phyloP scores from a whole-genome alignment of 306 rosid genomes.

The Psophocarpus tetragonolobus region DNA sequence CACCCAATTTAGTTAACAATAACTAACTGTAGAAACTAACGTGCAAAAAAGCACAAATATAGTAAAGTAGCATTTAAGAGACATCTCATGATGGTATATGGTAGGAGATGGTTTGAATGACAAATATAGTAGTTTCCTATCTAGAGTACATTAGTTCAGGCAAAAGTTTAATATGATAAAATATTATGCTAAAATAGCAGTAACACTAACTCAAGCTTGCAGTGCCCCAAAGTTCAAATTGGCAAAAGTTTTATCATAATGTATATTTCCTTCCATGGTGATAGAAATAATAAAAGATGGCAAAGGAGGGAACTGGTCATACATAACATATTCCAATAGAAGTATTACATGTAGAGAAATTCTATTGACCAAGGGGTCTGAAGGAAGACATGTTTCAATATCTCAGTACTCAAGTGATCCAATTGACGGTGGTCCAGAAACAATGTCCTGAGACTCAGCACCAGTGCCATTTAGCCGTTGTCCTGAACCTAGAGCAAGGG shows the following conservation, averaged over 20 bases:
- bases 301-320: conserved; percentile 1
- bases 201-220: conserved; percentile 36
- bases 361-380: conserved; percentile 21
- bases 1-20: too few relatives aligned
- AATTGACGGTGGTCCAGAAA: conserved; percentile 66
- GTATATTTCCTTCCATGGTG: conserved; percentile 25
- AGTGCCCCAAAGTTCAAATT: conserved; percentile 27
- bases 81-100: not conserved
- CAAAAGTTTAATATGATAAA: conserved; percentile 33
- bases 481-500: conserved; percentile 53
- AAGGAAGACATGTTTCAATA: conserved; percentile 21
- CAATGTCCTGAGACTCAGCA: conserved; percentile 52
- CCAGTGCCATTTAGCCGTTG: conserved; percentile 55
- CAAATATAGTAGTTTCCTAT: conserved; percentile 21
- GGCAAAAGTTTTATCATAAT: conserved; percentile 36
- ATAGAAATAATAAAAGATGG: conserved; percentile 23
- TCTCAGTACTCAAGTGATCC: conserved; percentile 73
- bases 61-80: not conserved
- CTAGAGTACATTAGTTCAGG: conserved; percentile 37
- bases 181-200: conserved; percentile 34
- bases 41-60: not conserved
- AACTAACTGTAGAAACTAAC: too few relatives aligned
- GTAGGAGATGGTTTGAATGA: not conserved
- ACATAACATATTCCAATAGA: not conserved
- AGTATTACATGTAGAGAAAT: conserved; percentile 26